Evolutionary conservation across 306 rosid genomes (phyloP).

Genomic region (Myrica gale): DNA sequence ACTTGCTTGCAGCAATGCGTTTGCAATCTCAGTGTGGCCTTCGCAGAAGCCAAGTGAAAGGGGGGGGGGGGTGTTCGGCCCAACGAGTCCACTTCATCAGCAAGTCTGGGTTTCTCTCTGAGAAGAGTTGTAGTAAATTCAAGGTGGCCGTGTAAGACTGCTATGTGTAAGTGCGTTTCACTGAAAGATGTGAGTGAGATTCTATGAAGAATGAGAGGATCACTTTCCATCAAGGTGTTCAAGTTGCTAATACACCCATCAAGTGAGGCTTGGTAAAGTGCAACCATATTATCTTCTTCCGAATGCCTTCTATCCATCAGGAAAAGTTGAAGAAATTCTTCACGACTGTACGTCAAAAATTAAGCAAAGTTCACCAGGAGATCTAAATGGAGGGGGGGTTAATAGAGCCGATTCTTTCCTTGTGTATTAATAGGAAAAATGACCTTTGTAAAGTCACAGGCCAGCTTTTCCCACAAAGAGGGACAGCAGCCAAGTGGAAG

Average conservation of each 20-base stretch:
- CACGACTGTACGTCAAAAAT: too few relatives aligned
- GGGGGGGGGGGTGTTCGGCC: constrained; percentile 40
- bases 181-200: constrained; percentile 20
- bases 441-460: too few relatives aligned
- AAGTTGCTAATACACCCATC: constrained; percentile 25
- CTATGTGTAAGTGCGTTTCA: constrained; percentile 38
- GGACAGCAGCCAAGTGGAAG: too few relatives aligned
- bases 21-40: constrained; percentile 33
- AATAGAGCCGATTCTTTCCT: too few relatives aligned
- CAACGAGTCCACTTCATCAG: constrained; percentile 22
- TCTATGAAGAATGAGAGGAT: constrained; percentile 20
- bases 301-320: too few relatives aligned
- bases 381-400: too few relatives aligned
- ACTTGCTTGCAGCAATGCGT: constrained; percentile 19
- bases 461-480: background rate
- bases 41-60: constrained; percentile 37
- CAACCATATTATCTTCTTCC: background rate
- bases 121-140: constrained; percentile 30
- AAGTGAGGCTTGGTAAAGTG: constrained; percentile 29
- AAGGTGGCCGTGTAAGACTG: constrained; percentile 33
- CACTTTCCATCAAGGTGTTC: constrained; percentile 17
- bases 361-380: too few relatives aligned
- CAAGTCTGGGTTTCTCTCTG: background rate
- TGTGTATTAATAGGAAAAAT: too few relatives aligned
- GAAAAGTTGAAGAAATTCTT: too few relatives aligned